Evolutionary conservation across 805 yeast genomes (phyloP), one percentile per base, ranked within the genome.

Genomic region (Suhomyces xylopsoci): DNA sequence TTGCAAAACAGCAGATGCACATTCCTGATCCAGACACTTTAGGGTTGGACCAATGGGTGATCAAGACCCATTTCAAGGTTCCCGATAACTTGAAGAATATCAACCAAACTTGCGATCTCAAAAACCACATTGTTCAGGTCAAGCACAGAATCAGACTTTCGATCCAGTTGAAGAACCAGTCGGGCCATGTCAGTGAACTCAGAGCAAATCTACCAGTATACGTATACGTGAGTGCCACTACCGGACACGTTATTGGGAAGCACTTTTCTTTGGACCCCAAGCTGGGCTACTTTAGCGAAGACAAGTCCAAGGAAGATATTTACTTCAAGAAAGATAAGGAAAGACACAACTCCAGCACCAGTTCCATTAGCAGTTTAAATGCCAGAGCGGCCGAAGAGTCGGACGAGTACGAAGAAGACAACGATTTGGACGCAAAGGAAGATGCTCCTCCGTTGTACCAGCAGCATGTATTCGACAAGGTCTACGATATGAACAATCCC

Each of bases 121-220:
- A 69, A 45, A 66, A 75, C 51, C 68, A 71, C n/a, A 61, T 78
- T 49, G 59, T 81, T 28, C 68, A 65, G 47, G 78, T 80, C 7
- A 74, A 68, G 55, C 84, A 81, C 60, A 67, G 79, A 48, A 63
- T 81, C 40, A 66, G 78, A 5, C 58, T 81, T 5, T 60, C 64
- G n/a, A 70, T 81, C 12, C 77, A 76, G 49, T 62, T 81, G 36
- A 65, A 73, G 20, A 81, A 81, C 53, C 67, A 73, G 7, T 79
- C 73, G 54, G 84, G 84, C 14, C 83, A 80, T 60, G 64, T 69
- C 2, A 77, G 81, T 49, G 83, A 81, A 58, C 68, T 81, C 30
- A 67, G 81, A 48, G 81, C 84, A 9, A 80, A 79, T 55, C 62
- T 81, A 43, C 85, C 85, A 0, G 63, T 81, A 1, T 58, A 60